Conservation (phyloP, 2,329 filamentous ascomycete genomes). For the Chaetomium strumarium region DNA sequence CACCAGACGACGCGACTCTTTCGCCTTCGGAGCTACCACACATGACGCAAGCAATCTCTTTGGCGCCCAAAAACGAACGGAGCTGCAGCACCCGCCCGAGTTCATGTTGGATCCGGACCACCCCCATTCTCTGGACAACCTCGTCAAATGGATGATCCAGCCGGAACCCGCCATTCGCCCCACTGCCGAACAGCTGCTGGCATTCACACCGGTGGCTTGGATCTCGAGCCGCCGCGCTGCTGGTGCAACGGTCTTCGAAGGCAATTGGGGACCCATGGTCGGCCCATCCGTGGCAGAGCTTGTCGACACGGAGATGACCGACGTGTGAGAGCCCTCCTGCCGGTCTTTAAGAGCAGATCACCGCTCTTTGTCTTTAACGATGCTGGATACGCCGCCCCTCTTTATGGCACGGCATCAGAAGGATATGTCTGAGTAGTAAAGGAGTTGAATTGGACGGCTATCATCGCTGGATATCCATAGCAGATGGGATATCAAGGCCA, state of each 20-base stretch:
- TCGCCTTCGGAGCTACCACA: constrained; percentile 25
- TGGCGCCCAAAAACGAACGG: constrained; percentile 43
- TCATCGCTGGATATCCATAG: constrained; percentile 23
- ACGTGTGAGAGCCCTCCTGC: constrained; percentile 37
- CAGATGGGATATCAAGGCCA: constrained; percentile 22
- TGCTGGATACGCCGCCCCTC: constrained; percentile 30
- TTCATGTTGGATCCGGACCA: constrained; percentile 83
- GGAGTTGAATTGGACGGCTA: constrained; percentile 22
- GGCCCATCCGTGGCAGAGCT: constrained; percentile 24
- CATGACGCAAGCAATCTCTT: constrained; percentile 39
- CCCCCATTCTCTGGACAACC: constrained; percentile 68
- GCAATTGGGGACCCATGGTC: constrained; percentile 83
- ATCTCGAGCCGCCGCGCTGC: constrained; percentile 70
- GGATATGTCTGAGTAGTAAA: constrained; percentile 23
- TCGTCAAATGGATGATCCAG: constrained; percentile 84
- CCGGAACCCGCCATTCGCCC: constrained; percentile 70
- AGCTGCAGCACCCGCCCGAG: constrained; percentile 59
- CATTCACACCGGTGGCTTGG: constrained; percentile 71
- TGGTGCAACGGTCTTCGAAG: constrained; percentile 92
- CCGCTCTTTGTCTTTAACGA: constrained; percentile 22
- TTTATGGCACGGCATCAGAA: constrained; percentile 16
- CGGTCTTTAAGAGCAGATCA: constrained; percentile 21
- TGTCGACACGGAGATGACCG: constrained; percentile 54
- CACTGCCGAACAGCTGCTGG: constrained; percentile 65
- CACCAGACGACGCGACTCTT: constrained; percentile 10